Base-by-base conservation (phyloP, 345 rosid genomes). In the Gynandropsis gynandra region DNA sequence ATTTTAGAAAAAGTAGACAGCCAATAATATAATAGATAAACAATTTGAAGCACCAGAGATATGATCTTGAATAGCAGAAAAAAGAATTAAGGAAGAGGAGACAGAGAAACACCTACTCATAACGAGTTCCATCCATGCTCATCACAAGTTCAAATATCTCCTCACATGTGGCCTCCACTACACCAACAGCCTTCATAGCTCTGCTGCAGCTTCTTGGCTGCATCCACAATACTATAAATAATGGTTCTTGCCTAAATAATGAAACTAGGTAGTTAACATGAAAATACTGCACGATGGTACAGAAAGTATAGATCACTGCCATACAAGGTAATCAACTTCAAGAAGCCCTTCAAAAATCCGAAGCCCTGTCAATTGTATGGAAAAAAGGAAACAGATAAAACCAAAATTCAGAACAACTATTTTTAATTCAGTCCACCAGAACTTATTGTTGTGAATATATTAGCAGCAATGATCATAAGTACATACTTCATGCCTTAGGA, bases 141-240 rank as follows among this genome's bases (percentile, higher is more conserved):
- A 88, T 88, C 50, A 93, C 68, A 74, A 85, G 97, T 71, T 80
- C 92, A 75, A 93, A 93, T 72, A 93, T 81, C 67, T 93, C 94
- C 71, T 88, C 99, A 71, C 99, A 93, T 47, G 83, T 75, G 43
- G 97, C 97, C 70, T 93, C 99, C 65, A 93, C 94, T 51, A 85
- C 97, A 55, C 99, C 99, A 31, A 83, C 99, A 72, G 99, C 99
- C 71, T 83, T 93, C 99, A 93, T 93, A 62, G 99, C 99, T 73
- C 81, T 78, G 74, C 95, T 88, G 76, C 97, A 88, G 82, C 99
- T 93, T 71, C 97, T 88, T 66, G 99, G 95, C 99, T 88, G 78
- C 68, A 81, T 17, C 37, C 56, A 56, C 54, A 72, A 48, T 58
- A 59, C 61, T 66, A 45, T 20, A 69, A 19, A 61, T 62, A 39